Evolutionary conservation across 768 basidiomycete genomes (phyloP), one percentile per base, ranked within the genome.

Genomic region (Phylloporus scabripes): DNA sequence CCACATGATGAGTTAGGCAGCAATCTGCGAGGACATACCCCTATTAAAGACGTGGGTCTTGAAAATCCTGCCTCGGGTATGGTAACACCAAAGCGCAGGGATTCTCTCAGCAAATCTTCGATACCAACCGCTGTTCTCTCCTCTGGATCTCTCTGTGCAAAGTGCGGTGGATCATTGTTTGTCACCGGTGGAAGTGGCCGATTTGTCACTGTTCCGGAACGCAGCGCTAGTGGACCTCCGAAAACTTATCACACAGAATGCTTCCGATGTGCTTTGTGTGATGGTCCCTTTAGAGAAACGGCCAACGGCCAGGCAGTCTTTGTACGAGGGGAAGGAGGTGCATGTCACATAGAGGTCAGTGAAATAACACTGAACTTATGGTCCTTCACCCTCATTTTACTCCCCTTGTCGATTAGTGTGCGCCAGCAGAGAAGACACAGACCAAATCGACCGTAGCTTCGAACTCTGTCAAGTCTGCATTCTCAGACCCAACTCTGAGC

Each of bases 181-280:
- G 76, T 74, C 37, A 66, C 74, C 4, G 72, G 70, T 23, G 76
- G 77, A 48, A 79, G 77, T 6, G 82, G 84, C 36, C 78, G 77
- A 49, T 90, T 82, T 63, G 79, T 90, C 28, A 85, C 85, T 2
- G 78, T 89, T 24, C 85, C 87, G 7, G 78, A 76, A 49, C 64
- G 69, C 44, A 65, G 61, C 31, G 57, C 65, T 2, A 61, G 57
- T 48, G 71, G 71, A 15, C 67, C 70, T 20, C 74, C 80, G n/a
- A 75, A 76, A 62, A 74, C 75, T 18, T 92, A 86, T 58, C 89
- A 92, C 55, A 73, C 78, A 3, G 76, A 80, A 37, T 92, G 89
- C 62, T 91, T 92, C 66, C 79, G 75, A 45, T 92, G 89, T 58
- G 70, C 64, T 18, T 69, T 84, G 18, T 92, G 89, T 57, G 70